Conservation (phyloP, 2,329 filamentous ascomycete genomes). For the Beauveria australis region DNA sequence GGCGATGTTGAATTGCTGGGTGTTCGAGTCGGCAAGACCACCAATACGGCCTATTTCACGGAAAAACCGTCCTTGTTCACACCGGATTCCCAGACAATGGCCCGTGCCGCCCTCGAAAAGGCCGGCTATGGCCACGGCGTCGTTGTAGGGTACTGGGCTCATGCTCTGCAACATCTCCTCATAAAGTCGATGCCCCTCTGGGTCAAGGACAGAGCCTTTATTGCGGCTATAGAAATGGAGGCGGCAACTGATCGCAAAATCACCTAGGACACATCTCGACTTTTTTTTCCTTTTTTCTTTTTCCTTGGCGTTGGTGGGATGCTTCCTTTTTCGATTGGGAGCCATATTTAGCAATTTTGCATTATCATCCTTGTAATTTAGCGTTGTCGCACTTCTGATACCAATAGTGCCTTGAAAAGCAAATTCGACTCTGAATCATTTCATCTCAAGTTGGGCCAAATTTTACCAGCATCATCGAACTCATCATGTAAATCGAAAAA, state of each 20-base stretch:
- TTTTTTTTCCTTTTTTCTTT: background rate
- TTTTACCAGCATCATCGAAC: background rate
- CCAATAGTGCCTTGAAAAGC: background rate
- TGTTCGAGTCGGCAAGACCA: constrained; percentile 15
- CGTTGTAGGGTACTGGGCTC: constrained; percentile 14
- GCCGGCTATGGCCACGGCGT: constrained; percentile 14
- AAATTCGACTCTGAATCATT: background rate
- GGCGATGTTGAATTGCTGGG: constrained; percentile 12
- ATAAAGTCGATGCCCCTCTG: constrained; percentile 10
- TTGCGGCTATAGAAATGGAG: constrained; percentile 1
- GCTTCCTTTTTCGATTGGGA: background rate
- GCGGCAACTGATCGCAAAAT: constrained; percentile 2
- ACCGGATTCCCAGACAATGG: constrained; percentile 14
- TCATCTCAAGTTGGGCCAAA: background rate
- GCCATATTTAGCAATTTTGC: background rate
- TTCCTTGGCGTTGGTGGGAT: background rate
- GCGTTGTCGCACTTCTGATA: constrained; percentile 4
- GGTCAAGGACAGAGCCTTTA: constrained; percentile 9
- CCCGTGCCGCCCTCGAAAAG: constrained; percentile 13
- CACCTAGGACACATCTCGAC: background rate
- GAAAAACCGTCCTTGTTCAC: constrained; percentile 14
- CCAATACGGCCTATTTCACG: constrained; percentile 13
- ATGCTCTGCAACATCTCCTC: constrained; percentile 13
- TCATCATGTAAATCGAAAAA: background rate
- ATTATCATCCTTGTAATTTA: background rate